Base-by-base conservation (phyloP, 75 land plant species). In the Cryptomeria japonica region DNA sequence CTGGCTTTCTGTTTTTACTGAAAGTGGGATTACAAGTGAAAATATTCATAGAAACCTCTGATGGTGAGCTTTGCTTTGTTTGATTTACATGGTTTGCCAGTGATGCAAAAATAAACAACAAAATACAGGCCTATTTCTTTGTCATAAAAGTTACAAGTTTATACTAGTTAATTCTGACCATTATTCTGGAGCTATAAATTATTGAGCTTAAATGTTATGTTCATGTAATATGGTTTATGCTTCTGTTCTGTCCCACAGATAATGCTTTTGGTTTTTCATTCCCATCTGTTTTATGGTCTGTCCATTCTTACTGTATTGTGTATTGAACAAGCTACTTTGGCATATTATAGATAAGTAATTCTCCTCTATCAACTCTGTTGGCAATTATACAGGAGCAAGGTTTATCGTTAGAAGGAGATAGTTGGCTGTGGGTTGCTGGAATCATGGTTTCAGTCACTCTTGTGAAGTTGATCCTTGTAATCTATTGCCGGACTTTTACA, bases 401-500 rank as follows among this genome's bases (percentile, higher is more conserved):
- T 32, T 85, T 89, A 64, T 90, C 90, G n/a, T 86, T 92, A 72
- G 77, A 90, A 61, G 93, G 91, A 38, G 88, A 86, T 10, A 89
- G 93, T 75, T 94, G 93, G 86, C 87, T 83, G 72, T 97, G 99
- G 99, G 93, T 95, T 88, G 89, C 96, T 75, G 96, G 96, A 58
- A 95, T 96, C 41, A 97, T 97, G 99, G 89, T 90, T 4, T 93
- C 93, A 25, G 98, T 95, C 9, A 96, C 99, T n/a, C 86, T 96
- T 15, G 93, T 95, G 88, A 97, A 97, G 92, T 93, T 96, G 41
- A 1, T 89, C 37, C 93, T 97, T 2, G 93, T 94, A 94, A 5
- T 96, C 12, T 97, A 96, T 84, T 97, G 99, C 85, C 93, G 92
- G 10, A 89, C 90, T 58, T 97, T 94, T 88, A 93, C 93, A 83